Evolutionary conservation across 331 rosid species (phyloP), one percentile per base, ranked within the genome.

Genomic region (Spiraea crenata): DNA sequence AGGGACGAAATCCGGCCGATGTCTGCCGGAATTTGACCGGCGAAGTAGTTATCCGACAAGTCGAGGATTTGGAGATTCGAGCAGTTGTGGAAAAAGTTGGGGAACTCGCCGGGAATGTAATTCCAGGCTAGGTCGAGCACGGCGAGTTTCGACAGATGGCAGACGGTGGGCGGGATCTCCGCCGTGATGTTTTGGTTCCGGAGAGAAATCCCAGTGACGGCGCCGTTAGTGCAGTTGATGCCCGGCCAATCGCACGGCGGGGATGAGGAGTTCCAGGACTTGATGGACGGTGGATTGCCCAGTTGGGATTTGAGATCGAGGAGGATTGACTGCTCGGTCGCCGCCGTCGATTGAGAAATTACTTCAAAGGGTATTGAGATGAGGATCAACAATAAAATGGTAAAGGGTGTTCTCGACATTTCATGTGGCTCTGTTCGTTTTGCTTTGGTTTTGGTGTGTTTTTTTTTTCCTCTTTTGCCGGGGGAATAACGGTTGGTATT

Each of bases 221-320:
- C 5, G 7, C 83, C 85, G 4, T 44, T 60, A 15, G 70, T 6
- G 85, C 98, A 92, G 15, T 7, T 3, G 46, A 92, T 71, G 77
- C 25, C 92, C 47, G 86, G 79, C 98, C 98, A 92, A 10, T 73
- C 74, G 71, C 98, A 92, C 49, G 86, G 93, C 7, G 88, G 72
- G 46, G 90, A 82, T 19, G 90, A 83, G 37, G 82, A 76, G 74
- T 76, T 87, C 98, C 96, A 88, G 34, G 87, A 80, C 35, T 48
- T 69, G 40, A 90, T 81, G 65, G 85, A 85, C 47, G 82, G 85
- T 49, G 96, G 96, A 59, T 85, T 39, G 6, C 89, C 90, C 48
- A 87, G 82, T 74, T 90, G 90, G 31, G 44, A 79, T 54, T 82
- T 86, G n/a, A 90, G 71, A 39, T 46, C 44, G 41, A 90, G 87